phyloP scores from a whole-genome alignment of 179 eudicot genomes.

The Spinacia oleracea region DNA sequence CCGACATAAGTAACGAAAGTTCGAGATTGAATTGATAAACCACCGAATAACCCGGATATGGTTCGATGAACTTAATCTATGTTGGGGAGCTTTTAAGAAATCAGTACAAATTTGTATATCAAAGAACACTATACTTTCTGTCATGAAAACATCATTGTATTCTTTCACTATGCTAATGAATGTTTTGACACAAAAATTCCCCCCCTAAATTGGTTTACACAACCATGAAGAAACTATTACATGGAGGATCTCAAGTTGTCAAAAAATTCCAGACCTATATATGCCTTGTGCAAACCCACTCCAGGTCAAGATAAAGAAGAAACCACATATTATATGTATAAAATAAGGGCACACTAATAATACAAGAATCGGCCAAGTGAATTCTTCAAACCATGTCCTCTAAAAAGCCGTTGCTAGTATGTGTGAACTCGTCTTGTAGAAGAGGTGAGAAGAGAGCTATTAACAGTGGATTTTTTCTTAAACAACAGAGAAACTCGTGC shows the following conservation, averaged over 20 bases:
- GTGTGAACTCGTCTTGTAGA: conserved; percentile 28
- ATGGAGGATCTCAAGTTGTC: background rate
- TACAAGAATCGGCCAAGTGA: background rate
- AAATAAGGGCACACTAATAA: conserved; percentile 10
- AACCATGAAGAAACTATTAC: conserved; percentile 1
- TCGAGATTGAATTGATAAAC: too few relatives aligned
- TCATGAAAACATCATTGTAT: background rate
- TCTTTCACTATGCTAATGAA: conserved; percentile 1
- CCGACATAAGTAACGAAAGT: too few relatives aligned
- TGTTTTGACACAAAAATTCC: background rate
- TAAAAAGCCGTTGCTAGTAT: conserved; percentile 21
- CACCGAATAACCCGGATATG: too few relatives aligned
- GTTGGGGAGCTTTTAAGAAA: too few relatives aligned
- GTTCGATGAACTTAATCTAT: too few relatives aligned
- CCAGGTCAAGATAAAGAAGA: background rate
- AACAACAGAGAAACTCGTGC: conserved; percentile 57
- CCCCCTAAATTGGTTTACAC: conserved; percentile 5
- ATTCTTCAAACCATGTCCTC: conserved; percentile 32
- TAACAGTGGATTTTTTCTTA: conserved; percentile 72
- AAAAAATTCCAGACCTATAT: conserved; percentile 11
- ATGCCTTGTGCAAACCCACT: conserved; percentile 5
- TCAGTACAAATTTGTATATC: background rate
- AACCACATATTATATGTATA: background rate
- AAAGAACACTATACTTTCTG: background rate
- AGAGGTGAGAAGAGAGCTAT: conserved; percentile 62